These are phyloP conservation scores for Ganoderma resinaceum DNA, from an alignment of 1,284 basidiomycete species.

Conservation along the genomic window DNA sequence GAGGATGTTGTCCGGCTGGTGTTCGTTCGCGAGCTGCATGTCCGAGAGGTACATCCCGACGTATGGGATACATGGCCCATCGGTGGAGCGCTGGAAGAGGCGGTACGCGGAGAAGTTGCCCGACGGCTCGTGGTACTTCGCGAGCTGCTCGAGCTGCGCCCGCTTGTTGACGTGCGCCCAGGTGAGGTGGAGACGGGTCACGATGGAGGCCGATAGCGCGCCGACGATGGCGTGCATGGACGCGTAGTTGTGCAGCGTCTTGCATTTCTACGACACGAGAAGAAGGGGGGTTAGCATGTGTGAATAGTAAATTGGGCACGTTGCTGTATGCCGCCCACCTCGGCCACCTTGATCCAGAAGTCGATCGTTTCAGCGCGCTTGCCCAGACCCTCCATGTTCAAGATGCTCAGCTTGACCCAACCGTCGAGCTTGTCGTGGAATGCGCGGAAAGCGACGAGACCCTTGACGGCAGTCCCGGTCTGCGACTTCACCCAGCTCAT, in stretches of 20 bases:
- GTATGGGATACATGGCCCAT: conserved; percentile 73
- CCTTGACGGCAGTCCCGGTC: conserved; percentile 46
- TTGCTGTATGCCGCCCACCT: conserved; percentile 49
- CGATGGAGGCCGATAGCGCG: conserved; percentile 64
- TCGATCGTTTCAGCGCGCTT: conserved; percentile 68
- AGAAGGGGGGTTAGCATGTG: conserved; percentile 13
- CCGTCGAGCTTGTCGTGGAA: conserved; percentile 66
- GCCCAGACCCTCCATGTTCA: conserved; percentile 56
- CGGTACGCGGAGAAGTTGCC: conserved; percentile 68
- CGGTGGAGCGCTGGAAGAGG: conserved; percentile 52
- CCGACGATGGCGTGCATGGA: conserved; percentile 72
- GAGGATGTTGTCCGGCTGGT: conserved; percentile 50
- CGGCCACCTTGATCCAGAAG: conserved; percentile 79
- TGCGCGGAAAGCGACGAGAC: conserved; percentile 62
- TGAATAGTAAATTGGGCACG: background rate
- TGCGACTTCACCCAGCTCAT: conserved; percentile 57
- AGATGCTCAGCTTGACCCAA: conserved; percentile 71
- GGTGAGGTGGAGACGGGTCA: conserved; percentile 66
- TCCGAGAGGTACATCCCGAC: conserved; percentile 69
- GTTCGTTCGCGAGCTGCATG: conserved; percentile 61
- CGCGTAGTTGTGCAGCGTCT: conserved; percentile 67
- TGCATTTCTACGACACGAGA: conserved; percentile 61
- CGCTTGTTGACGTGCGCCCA: conserved; percentile 68
- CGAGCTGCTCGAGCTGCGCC: conserved; percentile 56
- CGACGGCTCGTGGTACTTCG: conserved; percentile 62